Evolutionary conservation across 208 protist species (phyloP).

Genomic region (Wallacemonas sp.): DNA sequence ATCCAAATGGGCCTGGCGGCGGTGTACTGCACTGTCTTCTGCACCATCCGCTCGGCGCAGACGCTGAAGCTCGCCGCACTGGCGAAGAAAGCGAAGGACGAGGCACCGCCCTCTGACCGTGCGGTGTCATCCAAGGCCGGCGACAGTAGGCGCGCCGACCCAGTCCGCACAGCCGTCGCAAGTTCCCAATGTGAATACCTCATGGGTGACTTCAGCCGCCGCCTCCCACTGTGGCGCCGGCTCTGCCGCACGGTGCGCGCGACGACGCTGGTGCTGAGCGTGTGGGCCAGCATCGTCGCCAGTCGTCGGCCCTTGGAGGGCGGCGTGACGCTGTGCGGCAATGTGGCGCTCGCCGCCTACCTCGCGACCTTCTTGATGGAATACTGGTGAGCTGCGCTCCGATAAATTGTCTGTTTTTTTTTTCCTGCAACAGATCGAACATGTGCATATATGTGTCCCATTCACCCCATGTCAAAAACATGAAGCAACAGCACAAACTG

Average conservation of each 20-base stretch:
- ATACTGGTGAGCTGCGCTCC: slow-evolving; percentile 17
- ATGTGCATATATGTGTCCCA: not conserved
- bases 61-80: slow-evolving; percentile 15
- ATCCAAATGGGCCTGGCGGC: slow-evolving; percentile 39
- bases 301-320: slow-evolving; percentile 68
- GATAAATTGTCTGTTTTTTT: not conserved
- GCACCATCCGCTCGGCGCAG: slow-evolving; percentile 28
- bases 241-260: slow-evolving; percentile 1
- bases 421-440: not conserved
- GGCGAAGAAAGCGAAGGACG: not conserved
- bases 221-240: slow-evolving; percentile 20
- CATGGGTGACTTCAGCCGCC: slow-evolving; percentile 41
- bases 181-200: slow-evolving; percentile 27
- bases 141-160: not conserved
- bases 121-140: no score
- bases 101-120: no score
- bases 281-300: slow-evolving; percentile 50
- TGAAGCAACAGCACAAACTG: no score
- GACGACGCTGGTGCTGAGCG: slow-evolving; percentile 23
- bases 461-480: no score
- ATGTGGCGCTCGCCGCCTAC: slow-evolving; percentile 41
- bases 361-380: slow-evolving; percentile 29
- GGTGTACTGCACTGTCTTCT: slow-evolving; percentile 45
- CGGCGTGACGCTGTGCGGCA: slow-evolving; percentile 34
- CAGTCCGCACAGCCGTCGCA: not conserved